Conservation (phyloP, 2,329 filamentous ascomycete species). For the Amphichorda felina region DNA sequence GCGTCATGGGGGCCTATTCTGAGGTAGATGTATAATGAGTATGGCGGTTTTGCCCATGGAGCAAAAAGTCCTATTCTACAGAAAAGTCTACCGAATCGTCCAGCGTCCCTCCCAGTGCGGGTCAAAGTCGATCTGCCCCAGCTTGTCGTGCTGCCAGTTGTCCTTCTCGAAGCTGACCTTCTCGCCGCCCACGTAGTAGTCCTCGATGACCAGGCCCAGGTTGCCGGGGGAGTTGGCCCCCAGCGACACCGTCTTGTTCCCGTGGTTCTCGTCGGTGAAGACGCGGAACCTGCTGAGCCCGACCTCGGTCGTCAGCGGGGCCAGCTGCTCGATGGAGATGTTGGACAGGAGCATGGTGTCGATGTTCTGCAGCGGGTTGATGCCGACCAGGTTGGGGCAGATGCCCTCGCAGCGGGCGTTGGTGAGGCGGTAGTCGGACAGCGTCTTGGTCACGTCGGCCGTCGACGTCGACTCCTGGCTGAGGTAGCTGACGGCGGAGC, state of each 20-base stretch:
- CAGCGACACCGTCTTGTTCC: constrained; percentile 4
- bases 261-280: constrained; percentile 5
- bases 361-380: constrained; percentile 9
- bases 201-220: constrained; percentile 7
- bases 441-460: constrained; percentile 5
- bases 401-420: constrained; percentile 9
- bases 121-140: constrained; percentile 7
- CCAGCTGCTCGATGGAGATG: constrained; percentile 6
- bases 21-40: too few relatives aligned
- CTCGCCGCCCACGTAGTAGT: constrained; percentile 7
- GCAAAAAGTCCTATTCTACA: too few relatives aligned
- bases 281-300: constrained; percentile 6
- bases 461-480: constrained; percentile 5
- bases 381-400: constrained; percentile 7
- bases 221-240: constrained; percentile 5
- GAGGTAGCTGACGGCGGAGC: constrained; percentile 6
- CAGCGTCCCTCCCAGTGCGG: constrained; percentile 6
- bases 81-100: constrained; percentile 5
- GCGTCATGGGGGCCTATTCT: too few relatives aligned
- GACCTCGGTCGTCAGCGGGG: constrained; percentile 1
- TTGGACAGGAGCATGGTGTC: constrained; percentile 7
- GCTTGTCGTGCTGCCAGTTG: constrained; percentile 5
- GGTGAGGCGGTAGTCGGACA: constrained; percentile 7
- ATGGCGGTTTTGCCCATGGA: too few relatives aligned
- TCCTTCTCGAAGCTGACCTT: constrained; percentile 6